Base-by-base conservation (phyloP, 2,329 filamentous ascomycete genomes). In the Chaetomium sp. region DNA sequence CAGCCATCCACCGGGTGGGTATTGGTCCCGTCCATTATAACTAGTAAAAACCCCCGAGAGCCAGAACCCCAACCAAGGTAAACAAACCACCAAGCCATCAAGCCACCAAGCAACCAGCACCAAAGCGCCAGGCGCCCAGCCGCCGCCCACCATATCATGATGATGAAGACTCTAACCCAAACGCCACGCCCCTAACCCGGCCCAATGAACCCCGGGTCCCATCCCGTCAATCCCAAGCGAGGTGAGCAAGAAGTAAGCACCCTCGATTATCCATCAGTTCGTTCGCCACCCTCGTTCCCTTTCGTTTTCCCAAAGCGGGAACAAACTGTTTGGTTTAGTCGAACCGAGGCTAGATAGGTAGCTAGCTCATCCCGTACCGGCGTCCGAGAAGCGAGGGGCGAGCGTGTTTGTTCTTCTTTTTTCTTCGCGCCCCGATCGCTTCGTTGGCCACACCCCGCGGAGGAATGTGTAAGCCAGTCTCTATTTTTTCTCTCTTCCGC, bases 1-100 rank as follows among this genome's bases (percentile, higher is more conserved):
- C 38, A 19, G 19, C 38, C 38, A 42, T 47, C 45, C 45, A 23
- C 21, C 45, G 45, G 45, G 45, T 47, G 45, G 45, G 45, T 47
- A 47, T 47, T 47, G 38, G 45, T 47, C 45, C 45, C 45, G 45
- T 47, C 45, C 45, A 47, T 47, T 23, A 23, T 47, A 23, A 47
- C 8, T 23, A 21, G 45, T 10, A 21, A 47, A 47, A 47, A 10
- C 21, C 45, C 21, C 45, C 45, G 9, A 47, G 45, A 47, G 7
- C 19, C 45, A 47, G 4, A 47, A 47, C 8, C 45, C 45, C 8
- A 23, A 4, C 45, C 6, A 47, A 42, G 38, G 38, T 42, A 42
- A 42, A 42, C 3, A 16, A n/a, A n/a, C n/a, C n/a, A n/a, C n/a
- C n/a, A n/a, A n/a, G n/a, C n/a, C 35, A 38, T 13, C 35, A 42